phyloP scores from a whole-genome alignment of 108 stramenopile genomes.

The Conticribra weissflogii region DNA sequence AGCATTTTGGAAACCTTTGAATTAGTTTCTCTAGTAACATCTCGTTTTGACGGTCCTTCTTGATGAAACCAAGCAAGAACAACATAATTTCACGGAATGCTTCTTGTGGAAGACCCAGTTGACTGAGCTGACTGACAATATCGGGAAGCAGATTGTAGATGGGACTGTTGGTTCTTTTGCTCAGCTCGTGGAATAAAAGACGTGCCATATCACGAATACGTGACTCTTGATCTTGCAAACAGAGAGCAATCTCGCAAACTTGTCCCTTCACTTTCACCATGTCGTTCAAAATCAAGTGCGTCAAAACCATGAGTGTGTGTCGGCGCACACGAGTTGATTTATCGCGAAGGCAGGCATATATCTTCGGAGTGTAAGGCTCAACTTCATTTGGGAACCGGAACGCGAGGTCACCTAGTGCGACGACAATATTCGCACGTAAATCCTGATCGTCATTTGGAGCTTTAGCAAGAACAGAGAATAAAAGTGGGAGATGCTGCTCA shows the following conservation, averaged over 20 bases:
- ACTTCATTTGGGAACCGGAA: conserved; percentile 98
- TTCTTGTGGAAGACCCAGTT: conserved; percentile 58
- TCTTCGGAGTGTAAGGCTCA: conserved; percentile 94
- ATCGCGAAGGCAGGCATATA: conserved; percentile 97
- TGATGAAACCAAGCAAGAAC: conserved; percentile 95
- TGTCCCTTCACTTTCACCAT: conserved; percentile 99
- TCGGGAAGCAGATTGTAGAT: conserved; percentile 99
- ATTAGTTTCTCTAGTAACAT: conserved; percentile 93
- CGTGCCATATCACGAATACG: conserved; percentile 91
- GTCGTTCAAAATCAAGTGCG: conserved; percentile 97
- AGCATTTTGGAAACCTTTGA: conserved; percentile 86
- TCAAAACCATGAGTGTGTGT: conserved; percentile 95
- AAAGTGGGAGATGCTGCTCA: conserved; percentile 89
- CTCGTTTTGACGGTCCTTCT: conserved; percentile 95
- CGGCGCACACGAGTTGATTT: conserved; percentile 84
- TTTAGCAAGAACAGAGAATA: conserved; percentile 90
- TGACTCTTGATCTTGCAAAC: conserved; percentile 84
- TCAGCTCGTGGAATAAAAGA: conserved; percentile 93
- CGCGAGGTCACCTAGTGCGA: conserved; percentile 96
- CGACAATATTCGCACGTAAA: conserved; percentile 91
- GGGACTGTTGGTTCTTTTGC: conserved; percentile 93
- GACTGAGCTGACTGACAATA: conserved; percentile 92
- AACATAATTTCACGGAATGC: conserved; percentile 89
- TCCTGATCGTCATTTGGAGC: conserved; percentile 75
- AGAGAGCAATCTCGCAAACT: conserved; percentile 94